Percentiles rank a stretch among this genome's conserved stretches.
Conservation (phyloP, 78 protist genomes). For the Dictyostelium capitatum region DNA sequence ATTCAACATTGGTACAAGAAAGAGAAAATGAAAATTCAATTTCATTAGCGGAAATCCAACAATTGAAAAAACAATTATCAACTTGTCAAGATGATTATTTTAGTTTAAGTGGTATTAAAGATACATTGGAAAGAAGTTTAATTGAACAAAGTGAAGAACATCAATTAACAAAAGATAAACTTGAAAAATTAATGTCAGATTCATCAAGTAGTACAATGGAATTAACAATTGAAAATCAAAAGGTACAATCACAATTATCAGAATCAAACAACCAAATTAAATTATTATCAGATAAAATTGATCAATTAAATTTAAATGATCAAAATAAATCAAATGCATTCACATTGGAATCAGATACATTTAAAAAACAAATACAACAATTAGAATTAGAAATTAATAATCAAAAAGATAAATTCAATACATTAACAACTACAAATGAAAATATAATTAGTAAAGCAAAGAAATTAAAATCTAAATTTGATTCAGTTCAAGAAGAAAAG, state of each 20-base stretch:
- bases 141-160: conserved; percentile 17
- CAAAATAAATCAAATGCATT: not conserved
- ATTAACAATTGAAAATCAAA: not conserved
- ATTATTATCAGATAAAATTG: not conserved
- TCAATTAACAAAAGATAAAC: not conserved
- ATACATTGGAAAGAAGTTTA: conserved; percentile 20
- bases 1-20: not conserved
- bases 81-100: conserved; percentile 28
- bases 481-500: conserved; percentile 1
- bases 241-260: not conserved
- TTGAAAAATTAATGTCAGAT: not conserved
- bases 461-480: conserved; percentile 35
- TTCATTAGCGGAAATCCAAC: not conserved
- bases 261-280: not conserved
- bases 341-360: not conserved
- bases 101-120: conserved; percentile 15
- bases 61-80: not conserved
- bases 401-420: not conserved
- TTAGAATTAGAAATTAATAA: not conserved
- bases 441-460: conserved; percentile 11
- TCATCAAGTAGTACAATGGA: no score
- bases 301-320: not conserved
- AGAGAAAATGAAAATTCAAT: not conserved
- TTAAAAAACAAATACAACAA: not conserved
- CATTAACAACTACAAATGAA: not conserved